phyloP scores from a whole-genome alignment of 441 rosid species.

The Erysimum cheiri region DNA sequence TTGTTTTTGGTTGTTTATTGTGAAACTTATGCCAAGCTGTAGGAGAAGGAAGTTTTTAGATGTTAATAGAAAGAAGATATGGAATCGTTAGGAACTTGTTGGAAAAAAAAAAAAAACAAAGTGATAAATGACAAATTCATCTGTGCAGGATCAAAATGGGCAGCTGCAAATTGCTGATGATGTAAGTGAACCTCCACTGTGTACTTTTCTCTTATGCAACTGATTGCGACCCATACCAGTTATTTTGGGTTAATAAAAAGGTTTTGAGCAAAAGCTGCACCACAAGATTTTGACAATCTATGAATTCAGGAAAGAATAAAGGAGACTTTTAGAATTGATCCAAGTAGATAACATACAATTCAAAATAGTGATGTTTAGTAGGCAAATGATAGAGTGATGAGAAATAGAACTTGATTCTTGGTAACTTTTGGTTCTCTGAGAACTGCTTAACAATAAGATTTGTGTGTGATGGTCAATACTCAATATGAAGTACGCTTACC shows the following conservation, averaged over 20 bases:
- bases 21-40: neutral
- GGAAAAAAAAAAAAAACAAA: conserved; percentile 1
- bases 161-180: conserved; percentile 86
- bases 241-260: neutral
- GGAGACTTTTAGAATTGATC: conserved; percentile 6
- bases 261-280: conserved; percentile 7
- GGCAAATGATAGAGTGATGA: neutral
- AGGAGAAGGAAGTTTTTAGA: conserved; percentile 8
- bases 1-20: conserved; percentile 7
- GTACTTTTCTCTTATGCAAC: neutral
- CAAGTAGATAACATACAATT: conserved; percentile 1
- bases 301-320: neutral
- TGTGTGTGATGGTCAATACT: neutral
- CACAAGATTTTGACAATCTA: neutral
- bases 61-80: conserved; percentile 16
- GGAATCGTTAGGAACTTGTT: neutral
- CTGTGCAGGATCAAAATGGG: conserved; percentile 80
- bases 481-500: conserved; percentile 19
- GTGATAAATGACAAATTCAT: conserved; percentile 32
- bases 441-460: neutral
- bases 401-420: neutral
- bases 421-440: neutral
- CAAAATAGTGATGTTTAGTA: conserved; percentile 1
- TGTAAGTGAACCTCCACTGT: conserved; percentile 56
- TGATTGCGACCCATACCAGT: neutral